A percentile compares a stretch with the other conserved stretches of the same genome.
phyloP scores from a whole-genome alignment of 148 eudicot species.

The Rhododendron williamsianum region DNA sequence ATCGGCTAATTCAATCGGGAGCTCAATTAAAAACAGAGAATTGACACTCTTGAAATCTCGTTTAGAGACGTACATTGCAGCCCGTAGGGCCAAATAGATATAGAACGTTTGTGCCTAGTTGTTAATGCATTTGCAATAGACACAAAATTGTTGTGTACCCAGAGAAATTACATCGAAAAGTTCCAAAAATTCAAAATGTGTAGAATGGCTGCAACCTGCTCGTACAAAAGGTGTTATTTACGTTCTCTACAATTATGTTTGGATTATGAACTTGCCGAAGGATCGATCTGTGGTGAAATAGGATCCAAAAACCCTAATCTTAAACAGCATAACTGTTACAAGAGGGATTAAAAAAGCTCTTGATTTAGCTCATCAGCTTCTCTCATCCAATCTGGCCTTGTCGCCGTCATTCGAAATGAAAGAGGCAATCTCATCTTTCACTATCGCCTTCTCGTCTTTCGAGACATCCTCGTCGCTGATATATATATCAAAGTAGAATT shows the following conservation, averaged over 20 bases:
- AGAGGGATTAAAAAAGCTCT: slow-evolving; percentile 15
- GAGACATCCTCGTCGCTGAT: slow-evolving; percentile 31
- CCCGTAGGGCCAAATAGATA: no score
- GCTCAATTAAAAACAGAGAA: no score
- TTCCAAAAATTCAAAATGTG: not conserved
- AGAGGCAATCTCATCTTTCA: slow-evolving; percentile 23
- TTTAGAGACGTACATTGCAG: no score
- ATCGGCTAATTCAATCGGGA: not conserved
- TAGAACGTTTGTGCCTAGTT: no score
- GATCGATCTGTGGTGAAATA: not conserved
- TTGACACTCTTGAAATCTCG: no score
- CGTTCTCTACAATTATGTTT: not conserved
- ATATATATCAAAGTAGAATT: not conserved
- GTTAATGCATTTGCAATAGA: not conserved
- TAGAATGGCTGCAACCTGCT: not conserved
- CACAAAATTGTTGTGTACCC: not conserved
- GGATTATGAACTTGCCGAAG: not conserved
- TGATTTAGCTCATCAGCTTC: slow-evolving; percentile 23
- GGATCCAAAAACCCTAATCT: not conserved
- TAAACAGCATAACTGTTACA: not conserved
- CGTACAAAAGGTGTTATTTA: not conserved
- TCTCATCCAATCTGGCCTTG: slow-evolving; percentile 17
- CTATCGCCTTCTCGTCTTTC: slow-evolving; percentile 26
- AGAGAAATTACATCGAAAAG: not conserved
- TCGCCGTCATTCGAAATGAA: slow-evolving; percentile 12